Conservation (phyloP, 768 basidiomycete genomes). For the Suillus paluster region DNA sequence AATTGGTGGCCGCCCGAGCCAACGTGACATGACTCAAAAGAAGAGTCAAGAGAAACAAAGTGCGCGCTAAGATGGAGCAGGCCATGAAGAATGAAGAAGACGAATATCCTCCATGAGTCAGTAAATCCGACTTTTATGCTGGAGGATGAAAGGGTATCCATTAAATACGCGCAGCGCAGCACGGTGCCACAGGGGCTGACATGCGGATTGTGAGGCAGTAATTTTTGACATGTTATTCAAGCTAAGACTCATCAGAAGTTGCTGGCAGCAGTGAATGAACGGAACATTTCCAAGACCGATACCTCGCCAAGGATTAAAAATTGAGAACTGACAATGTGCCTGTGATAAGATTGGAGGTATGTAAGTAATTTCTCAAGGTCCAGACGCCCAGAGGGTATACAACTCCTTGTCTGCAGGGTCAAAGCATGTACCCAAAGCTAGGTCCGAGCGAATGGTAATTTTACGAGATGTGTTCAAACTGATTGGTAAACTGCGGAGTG, state of each 20-base stretch:
- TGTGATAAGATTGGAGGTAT: not conserved
- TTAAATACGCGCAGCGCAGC: not conserved
- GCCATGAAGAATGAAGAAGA: not conserved
- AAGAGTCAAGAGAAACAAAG: slow-evolving; percentile 3
- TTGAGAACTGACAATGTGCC: not conserved
- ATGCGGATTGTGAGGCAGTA: not conserved
- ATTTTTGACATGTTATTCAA: not conserved
- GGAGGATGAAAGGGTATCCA: not conserved
- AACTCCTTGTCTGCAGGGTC: slow-evolving; percentile 77
- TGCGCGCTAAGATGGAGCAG: not conserved
- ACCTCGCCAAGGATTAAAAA: too few species aligned
- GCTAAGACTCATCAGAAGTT: not conserved
- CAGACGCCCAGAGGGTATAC: slow-evolving; percentile 76
- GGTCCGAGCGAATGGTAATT: slow-evolving; percentile 63
- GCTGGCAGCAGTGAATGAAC: not conserved
- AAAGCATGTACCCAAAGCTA: slow-evolving; percentile 71
- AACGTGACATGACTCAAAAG: not conserved
- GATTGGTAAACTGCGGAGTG: slow-evolving; percentile 21
- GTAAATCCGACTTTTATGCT: not conserved
- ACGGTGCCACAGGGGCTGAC: not conserved
- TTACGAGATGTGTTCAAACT: slow-evolving; percentile 38
- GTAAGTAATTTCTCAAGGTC: not conserved
- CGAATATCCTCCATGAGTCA: too few species aligned
- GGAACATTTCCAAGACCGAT: not conserved
- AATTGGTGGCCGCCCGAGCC: slow-evolving; percentile 7